A percentile compares a stretch with the other conserved stretches of the same genome.
phyloP scores from a whole-genome alignment of 2,329 filamentous ascomycete species.

The Phialophora chinensis region DNA sequence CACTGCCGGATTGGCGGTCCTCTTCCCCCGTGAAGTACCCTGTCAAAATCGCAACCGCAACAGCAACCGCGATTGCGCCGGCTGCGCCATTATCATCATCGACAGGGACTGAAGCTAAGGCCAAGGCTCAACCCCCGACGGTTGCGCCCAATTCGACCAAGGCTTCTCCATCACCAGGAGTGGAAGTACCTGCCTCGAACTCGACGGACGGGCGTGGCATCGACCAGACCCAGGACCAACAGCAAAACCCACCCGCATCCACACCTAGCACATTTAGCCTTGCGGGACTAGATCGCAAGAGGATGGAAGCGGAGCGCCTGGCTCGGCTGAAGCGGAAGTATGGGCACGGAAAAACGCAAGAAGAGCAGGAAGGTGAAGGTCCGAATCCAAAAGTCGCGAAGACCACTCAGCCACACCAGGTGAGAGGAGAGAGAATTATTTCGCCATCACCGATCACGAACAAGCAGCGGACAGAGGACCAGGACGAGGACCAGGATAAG shows the following conservation, averaged over 20 bases:
- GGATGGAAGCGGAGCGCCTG: constrained; percentile 85
- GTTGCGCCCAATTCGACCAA: background rate
- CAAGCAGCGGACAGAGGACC: background rate
- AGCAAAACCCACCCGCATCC: background rate
- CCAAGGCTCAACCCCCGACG: background rate
- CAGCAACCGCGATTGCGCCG: background rate
- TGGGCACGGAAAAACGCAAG: constrained; percentile 58
- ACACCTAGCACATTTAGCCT: constrained; percentile 17
- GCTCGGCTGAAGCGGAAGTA: constrained; percentile 70
- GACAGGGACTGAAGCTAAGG: background rate
- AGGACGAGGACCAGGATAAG: background rate
- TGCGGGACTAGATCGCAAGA: constrained; percentile 71
- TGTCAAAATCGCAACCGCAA: background rate
- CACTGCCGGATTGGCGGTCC: background rate
- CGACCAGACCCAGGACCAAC: background rate
- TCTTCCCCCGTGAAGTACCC: background rate
- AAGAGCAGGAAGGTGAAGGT: background rate
- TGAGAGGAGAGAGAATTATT: background rate
- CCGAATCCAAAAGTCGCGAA: constrained; percentile 6
- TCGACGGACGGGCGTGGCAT: background rate
- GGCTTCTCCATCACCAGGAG: background rate
- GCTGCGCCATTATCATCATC: background rate
- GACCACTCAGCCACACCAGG: background rate
- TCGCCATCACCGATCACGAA: background rate
- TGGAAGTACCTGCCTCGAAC: background rate